Evolutionary conservation across 75 land plant species (phyloP).

Genomic region (Pinus albicaulis): DNA sequence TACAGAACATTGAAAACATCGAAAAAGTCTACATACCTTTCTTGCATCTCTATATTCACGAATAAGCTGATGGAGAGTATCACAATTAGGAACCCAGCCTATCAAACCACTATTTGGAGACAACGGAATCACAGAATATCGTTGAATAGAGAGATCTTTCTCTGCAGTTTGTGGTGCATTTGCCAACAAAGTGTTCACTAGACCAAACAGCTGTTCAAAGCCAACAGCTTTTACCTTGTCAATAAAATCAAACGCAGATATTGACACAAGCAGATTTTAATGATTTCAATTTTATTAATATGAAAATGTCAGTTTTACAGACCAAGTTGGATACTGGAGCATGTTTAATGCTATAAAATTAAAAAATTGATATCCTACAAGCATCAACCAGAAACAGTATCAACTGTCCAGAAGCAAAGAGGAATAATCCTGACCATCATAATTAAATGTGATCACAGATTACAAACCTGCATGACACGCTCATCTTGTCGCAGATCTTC

Average conservation of each 20-base stretch:
- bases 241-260: neutral
- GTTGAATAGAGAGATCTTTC: slow-evolving; percentile 93
- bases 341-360: neutral
- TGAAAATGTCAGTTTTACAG: neutral
- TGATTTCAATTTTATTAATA: neutral
- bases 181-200: slow-evolving; percentile 95
- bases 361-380: neutral
- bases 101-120: slow-evolving; percentile 99
- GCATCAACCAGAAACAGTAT: neutral
- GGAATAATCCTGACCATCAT: neutral
- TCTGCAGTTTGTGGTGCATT: slow-evolving; percentile 92
- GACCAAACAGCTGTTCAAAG: slow-evolving; percentile 76
- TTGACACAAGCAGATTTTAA: neutral
- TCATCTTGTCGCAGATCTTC: slow-evolving; percentile 99
- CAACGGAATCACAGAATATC: slow-evolving; percentile 92
- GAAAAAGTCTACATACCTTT: slow-evolving; percentile 49
- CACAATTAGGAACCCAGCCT: slow-evolving; percentile 99
- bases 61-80: slow-evolving; percentile 93
- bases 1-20: neutral
- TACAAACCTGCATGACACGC: slow-evolving; percentile 97
- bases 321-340: neutral
- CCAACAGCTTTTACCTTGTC: neutral
- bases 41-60: slow-evolving; percentile 96
- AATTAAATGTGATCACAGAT: neutral
- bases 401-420: neutral